Conservation (phyloP, 257 asterid species). For the Henckelia pumila region DNA sequence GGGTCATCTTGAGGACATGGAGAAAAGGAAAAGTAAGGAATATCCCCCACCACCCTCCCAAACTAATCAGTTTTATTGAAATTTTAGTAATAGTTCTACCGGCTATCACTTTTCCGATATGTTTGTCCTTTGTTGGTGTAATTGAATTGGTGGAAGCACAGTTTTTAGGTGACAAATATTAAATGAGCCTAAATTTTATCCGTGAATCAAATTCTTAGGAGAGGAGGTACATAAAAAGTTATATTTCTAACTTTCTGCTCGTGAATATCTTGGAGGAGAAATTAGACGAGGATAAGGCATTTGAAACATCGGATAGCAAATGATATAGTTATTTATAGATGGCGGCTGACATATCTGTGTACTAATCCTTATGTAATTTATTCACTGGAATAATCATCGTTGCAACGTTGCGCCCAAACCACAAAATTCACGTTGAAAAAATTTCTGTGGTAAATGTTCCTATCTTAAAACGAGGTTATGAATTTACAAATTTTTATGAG, state of each 20-base stretch:
- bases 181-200: background rate
- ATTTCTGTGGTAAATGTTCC: no score
- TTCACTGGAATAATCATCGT: no score
- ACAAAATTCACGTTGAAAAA: background rate
- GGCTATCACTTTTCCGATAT: background rate
- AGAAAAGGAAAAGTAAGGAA: constrained; percentile 75
- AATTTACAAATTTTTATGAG: no score
- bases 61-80: background rate
- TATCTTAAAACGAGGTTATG: no score
- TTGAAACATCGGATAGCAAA: background rate
- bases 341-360: no score
- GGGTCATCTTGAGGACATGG: constrained; percentile 65
- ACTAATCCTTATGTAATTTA: no score
- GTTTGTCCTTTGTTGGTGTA: background rate
- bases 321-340: no score
- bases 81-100: background rate
- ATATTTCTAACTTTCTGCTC: background rate
- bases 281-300: background rate
- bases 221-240: background rate
- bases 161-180: background rate
- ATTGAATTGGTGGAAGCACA: background rate
- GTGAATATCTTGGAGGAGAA: background rate
- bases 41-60: constrained; percentile 6
- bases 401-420: no score
- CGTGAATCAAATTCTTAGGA: background rate